Base-by-base conservation (phyloP, 176 grass and related monocot genomes). In the Otatea glauca region DNA sequence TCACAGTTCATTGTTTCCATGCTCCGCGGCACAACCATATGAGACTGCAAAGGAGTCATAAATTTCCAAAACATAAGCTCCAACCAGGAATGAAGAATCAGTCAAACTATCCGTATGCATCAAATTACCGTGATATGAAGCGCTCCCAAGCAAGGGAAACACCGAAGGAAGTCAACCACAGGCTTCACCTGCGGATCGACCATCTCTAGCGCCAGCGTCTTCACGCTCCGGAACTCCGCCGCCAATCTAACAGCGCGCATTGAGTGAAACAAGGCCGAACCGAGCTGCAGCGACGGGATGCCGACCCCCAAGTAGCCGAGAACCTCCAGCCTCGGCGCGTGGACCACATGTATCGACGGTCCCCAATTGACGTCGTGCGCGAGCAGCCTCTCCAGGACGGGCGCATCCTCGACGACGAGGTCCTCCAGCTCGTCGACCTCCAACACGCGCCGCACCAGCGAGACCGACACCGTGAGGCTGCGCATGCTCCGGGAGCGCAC, bases 301-400 rank as follows among this genome's bases (percentile, higher is more conserved):
- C 78, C 77, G 5, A 70, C 34, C 7, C 70, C 78, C 63, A 86
- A 12, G 65, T 76, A 76, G 64, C 88, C 88, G 7, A 90, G 83
- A 65, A 81, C 71, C 43, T 45, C 42, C 12, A 86, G 71, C 51
- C 51, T 82, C 4, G 83, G 83, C n/a, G 77, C 77, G 9, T 43
- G 69, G 3, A 70, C 8, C 0, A 90, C 81, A 3, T 27, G 21
- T 16, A 88, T 74, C 20, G 81, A 88, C 0, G 87, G 80, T 0
- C 87, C 87, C 81, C 87, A 84, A 5, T 79, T 84, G 75, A 84
- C 17, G 47, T 88, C 81, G 25, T 88, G 87, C 14, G 67, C 77
- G 17, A 89, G 76, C 51, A 89, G 71, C 71, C 88, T 80, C 72
- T 89, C 83, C 42, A 89, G 53, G 9, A 10, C 44, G 0, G 83